Percentiles rank a stretch among this genome's conserved stretches.
Conservation (phyloP, 139 green algal species). For the Coelastrella sp. region DNA sequence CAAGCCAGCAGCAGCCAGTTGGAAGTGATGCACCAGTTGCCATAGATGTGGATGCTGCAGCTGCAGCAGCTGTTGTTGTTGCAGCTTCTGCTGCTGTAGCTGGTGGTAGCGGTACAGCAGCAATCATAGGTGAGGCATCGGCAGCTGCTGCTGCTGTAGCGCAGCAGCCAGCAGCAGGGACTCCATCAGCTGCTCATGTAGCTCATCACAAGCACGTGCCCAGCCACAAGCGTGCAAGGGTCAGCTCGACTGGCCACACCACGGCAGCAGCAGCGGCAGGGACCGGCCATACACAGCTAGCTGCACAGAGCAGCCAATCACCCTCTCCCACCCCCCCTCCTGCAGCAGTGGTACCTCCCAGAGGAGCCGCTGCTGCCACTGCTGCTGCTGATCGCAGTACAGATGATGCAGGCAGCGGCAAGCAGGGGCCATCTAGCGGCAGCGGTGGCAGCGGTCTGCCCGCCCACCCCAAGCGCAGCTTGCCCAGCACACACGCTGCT, state of each 20-base stretch:
- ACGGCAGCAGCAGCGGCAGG: slow-evolving; percentile 17
- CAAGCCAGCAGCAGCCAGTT: background rate
- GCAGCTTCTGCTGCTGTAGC: background rate
- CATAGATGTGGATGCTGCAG: background rate
- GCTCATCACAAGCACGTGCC: background rate
- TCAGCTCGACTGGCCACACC: slow-evolving; percentile 13
- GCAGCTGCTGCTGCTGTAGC: background rate
- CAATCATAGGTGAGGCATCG: background rate
- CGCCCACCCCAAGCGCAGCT: background rate
- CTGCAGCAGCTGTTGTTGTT: background rate
- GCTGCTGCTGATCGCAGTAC: slow-evolving; percentile 7
- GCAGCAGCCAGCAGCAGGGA: background rate
- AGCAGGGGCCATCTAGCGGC: slow-evolving; percentile 30
- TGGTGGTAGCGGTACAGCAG: background rate
- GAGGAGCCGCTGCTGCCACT: background rate
- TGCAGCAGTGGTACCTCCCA: background rate
- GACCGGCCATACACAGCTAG: background rate
- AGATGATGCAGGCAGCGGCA: slow-evolving; percentile 28
- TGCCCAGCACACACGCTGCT: background rate
- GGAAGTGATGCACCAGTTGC: background rate
- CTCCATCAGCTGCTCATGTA: background rate
- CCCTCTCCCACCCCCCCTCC: background rate
- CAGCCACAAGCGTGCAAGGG: slow-evolving; percentile 15
- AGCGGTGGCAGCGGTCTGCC: slow-evolving; percentile 4
- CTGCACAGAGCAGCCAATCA: slow-evolving; percentile 10